These are phyloP conservation scores for Salix arbutifolia DNA, from an alignment of 345 rosid species.

Conservation along the genomic window DNA sequence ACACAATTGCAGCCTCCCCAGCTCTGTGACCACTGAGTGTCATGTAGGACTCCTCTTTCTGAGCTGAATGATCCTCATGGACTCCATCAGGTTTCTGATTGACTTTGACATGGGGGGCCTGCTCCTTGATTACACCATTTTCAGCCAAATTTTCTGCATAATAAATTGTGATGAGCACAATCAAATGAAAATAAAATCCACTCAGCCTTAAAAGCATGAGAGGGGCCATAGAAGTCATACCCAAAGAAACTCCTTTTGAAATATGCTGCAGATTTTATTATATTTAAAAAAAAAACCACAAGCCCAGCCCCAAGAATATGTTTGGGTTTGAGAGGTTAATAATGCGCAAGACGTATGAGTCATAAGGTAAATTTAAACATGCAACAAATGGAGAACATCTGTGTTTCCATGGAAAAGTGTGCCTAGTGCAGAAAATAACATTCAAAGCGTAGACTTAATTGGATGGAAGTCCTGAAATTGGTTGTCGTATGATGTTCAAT, in stretches of 20 bases:
- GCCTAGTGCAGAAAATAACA: background rate
- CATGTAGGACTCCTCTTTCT: constrained; percentile 49
- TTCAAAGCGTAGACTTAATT: background rate
- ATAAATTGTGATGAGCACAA: background rate
- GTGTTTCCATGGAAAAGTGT: background rate
- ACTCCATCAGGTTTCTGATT: constrained; percentile 50
- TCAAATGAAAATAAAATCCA: background rate
- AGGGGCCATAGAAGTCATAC: background rate
- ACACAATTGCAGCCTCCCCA: constrained; percentile 74
- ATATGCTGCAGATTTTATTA: background rate
- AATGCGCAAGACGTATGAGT: background rate
- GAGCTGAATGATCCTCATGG: constrained; percentile 38
- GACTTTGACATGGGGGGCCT: constrained; percentile 27
- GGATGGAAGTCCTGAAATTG: background rate
- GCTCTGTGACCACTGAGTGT: constrained; percentile 64
- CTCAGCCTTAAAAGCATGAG: background rate
- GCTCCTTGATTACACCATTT: constrained; percentile 37
- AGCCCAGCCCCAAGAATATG: background rate
- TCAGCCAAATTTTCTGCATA: constrained; percentile 45
- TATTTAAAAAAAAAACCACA: background rate
- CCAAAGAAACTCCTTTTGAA: background rate
- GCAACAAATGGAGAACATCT: background rate
- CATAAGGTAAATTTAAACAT: background rate
- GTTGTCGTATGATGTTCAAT: background rate
- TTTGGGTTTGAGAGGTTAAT: background rate